Percentiles rank a stretch among this genome's conserved stretches.
phyloP scores from a whole-genome alignment of 2,329 filamentous ascomycete genomes.

The Diaporthe sp. region DNA sequence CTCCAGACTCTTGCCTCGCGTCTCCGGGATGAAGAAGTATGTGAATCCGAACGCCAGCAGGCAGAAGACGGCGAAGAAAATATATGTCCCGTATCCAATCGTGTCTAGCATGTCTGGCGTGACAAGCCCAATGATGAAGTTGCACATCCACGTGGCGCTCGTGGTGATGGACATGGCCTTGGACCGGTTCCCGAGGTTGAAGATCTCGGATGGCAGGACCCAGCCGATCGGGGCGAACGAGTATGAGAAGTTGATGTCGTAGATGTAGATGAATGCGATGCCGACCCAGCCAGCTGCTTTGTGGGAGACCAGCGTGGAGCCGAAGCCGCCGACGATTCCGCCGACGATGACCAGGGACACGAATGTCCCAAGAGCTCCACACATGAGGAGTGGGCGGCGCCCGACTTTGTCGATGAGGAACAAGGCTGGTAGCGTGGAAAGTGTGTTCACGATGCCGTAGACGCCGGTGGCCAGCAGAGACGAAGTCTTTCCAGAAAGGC shows the following conservation, averaged over 20 bases:
- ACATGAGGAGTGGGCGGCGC: slow-evolving; percentile 67
- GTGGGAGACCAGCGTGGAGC: slow-evolving; percentile 55
- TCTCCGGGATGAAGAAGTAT: slow-evolving; percentile 66
- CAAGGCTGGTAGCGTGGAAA: slow-evolving; percentile 68
- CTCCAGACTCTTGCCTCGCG: slow-evolving; percentile 61
- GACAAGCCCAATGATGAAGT: slow-evolving; percentile 69
- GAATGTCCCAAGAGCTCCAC: slow-evolving; percentile 66
- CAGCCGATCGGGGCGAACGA: slow-evolving; percentile 63
- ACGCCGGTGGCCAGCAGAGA: slow-evolving; percentile 56
- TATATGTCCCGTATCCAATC: slow-evolving; percentile 61
- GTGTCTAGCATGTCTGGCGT: slow-evolving; percentile 68
- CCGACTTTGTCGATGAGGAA: slow-evolving; percentile 70
- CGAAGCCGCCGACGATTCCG: slow-evolving; percentile 64
- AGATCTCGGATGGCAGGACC: slow-evolving; percentile 69
- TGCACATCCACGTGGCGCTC: slow-evolving; percentile 69
- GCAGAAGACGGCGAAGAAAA: slow-evolving; percentile 69
- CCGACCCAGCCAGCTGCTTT: slow-evolving; percentile 69
- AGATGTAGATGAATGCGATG: slow-evolving; percentile 71
- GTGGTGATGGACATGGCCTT: slow-evolving; percentile 71
- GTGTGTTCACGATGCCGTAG: slow-evolving; percentile 66
- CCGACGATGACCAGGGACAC: slow-evolving; percentile 70
- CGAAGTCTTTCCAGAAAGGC: slow-evolving; percentile 46
- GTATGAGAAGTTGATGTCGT: slow-evolving; percentile 58
- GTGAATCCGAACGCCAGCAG: slow-evolving; percentile 62
- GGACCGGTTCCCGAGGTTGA: slow-evolving; percentile 65